phyloP scores from a whole-genome alignment of 192 early-diverging fungal species.

The Mortierella claussenii region DNA sequence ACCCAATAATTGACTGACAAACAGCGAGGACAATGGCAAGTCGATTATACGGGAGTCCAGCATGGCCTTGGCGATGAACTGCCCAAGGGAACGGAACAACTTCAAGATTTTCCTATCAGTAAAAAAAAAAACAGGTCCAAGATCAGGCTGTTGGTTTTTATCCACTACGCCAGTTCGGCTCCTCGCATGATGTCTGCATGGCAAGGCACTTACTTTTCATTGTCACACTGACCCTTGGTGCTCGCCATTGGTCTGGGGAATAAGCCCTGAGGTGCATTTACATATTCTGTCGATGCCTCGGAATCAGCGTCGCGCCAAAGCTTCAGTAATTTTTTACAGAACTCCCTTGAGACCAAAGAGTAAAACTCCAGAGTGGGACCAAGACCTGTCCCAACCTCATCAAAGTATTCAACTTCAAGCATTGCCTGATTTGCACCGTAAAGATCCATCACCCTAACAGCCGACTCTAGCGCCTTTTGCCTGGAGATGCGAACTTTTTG shows the following conservation, averaged over 20 bases:
- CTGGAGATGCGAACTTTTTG: slow-evolving; percentile 92
- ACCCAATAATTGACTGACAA: slow-evolving; percentile 77
- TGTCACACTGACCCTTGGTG: slow-evolving; percentile 30
- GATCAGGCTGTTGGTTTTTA: background rate
- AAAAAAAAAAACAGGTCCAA: too few species aligned
- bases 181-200: background rate
- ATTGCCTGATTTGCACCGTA: slow-evolving; percentile 75
- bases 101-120: slow-evolving; percentile 65
- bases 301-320: slow-evolving; percentile 77
- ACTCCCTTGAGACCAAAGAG: slow-evolving; percentile 77
- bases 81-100: slow-evolving; percentile 81
- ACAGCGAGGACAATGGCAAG: slow-evolving; percentile 78
- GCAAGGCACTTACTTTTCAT: slow-evolving; percentile 54
- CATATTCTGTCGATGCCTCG: slow-evolving; percentile 39
- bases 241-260: slow-evolving; percentile 61
- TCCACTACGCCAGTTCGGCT: background rate
- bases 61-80: slow-evolving; percentile 89
- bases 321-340: slow-evolving; percentile 65
- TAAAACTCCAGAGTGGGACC: slow-evolving; percentile 82
- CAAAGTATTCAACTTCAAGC: slow-evolving; percentile 94
- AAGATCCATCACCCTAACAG: slow-evolving; percentile 87
- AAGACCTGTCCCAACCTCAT: slow-evolving; percentile 92
- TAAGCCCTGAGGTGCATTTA: slow-evolving; percentile 60
- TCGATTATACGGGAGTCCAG: slow-evolving; percentile 89
- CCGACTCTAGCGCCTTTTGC: slow-evolving; percentile 79